phyloP scores from a whole-genome alignment of 345 rosid species.

The Bruguiera parviflora region DNA sequence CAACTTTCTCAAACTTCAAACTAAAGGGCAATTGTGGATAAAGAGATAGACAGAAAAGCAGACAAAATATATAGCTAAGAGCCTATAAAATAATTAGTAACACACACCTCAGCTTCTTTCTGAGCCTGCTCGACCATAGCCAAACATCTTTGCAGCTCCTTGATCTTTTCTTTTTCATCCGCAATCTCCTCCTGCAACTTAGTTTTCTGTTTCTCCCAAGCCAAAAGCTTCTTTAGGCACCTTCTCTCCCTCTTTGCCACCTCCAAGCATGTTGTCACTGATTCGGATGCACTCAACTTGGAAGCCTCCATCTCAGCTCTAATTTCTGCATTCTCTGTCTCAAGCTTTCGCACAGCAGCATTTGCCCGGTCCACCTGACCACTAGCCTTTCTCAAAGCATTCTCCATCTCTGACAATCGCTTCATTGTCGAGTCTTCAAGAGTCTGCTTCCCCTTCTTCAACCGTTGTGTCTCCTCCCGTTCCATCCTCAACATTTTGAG shows the following conservation, averaged over 20 bases:
- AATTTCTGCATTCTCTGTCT: slow-evolving; percentile 85
- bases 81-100: neutral
- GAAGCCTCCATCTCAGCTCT: slow-evolving; percentile 93
- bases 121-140: slow-evolving; percentile 45
- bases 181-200: slow-evolving; percentile 77
- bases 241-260: slow-evolving; percentile 79
- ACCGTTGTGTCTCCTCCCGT: slow-evolving; percentile 73
- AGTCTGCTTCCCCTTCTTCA: slow-evolving; percentile 84
- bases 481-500: slow-evolving; percentile 76
- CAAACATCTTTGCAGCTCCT: slow-evolving; percentile 52
- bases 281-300: slow-evolving; percentile 87
- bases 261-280: slow-evolving; percentile 62
- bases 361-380: slow-evolving; percentile 73
- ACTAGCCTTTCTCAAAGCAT: slow-evolving; percentile 75
- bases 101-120: slow-evolving; percentile 72
- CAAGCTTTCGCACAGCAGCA: slow-evolving; percentile 68
- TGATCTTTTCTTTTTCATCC: slow-evolving; percentile 64
- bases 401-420: slow-evolving; percentile 77
- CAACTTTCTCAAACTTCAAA: no score
- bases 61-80: neutral
- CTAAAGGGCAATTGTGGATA: no score
- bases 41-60: no score
- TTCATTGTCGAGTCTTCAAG: slow-evolving; percentile 76
- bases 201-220: slow-evolving; percentile 78
- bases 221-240: slow-evolving; percentile 68